Evolutionary conservation across 2,329 filamentous ascomycete genomes (phyloP), one percentile per base, ranked within the genome.

Genomic region (Chalara sp.): DNA sequence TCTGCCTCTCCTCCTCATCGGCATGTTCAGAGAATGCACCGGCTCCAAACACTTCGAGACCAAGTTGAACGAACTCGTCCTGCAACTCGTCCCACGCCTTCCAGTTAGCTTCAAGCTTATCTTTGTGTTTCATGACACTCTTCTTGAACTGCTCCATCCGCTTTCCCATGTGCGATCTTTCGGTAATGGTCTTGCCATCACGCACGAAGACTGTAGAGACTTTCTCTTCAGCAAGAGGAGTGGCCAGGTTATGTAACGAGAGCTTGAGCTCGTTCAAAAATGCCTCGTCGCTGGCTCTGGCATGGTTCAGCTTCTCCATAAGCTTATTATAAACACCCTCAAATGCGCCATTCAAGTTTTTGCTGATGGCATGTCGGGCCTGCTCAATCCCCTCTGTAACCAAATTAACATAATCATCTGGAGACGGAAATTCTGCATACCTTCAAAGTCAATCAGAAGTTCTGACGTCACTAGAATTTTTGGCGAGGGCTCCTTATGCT

Each of bases 71-170:
- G 44, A 61, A 62, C 35, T 65, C 62, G 6, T 46, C 33, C 48
- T 65, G 60, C 2, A 64, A 11, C 2, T 58, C 54, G 31, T 63
- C 56, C 59, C 60, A 65, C 30, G 59, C 42, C 33, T 53, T 58
- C 63, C 62, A 65, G n/a, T 53, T 56, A 1, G 55, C 53, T 11
- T 52, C 52, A 39, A 65, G 21, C 29, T 58, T 59, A 1, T 33
- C 46, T 41, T 58, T 52, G 31, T 63, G 57, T 7, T 49, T 55
- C 43, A 58, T 52, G 11, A 64, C 30, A 4, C 55, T 21, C 10
- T 39, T 47, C 32, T 55, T 57, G 50, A 61, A 63, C 5, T 30
- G 40, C 10, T 40, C 50, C 5, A 63, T 32, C 2, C 57, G 61
- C 32, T 58, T 42, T 5, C 63, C 61, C 30, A 65, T 59, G 35